phyloP scores from a whole-genome alignment of 345 rosid species.

The Salix suchowensis region DNA sequence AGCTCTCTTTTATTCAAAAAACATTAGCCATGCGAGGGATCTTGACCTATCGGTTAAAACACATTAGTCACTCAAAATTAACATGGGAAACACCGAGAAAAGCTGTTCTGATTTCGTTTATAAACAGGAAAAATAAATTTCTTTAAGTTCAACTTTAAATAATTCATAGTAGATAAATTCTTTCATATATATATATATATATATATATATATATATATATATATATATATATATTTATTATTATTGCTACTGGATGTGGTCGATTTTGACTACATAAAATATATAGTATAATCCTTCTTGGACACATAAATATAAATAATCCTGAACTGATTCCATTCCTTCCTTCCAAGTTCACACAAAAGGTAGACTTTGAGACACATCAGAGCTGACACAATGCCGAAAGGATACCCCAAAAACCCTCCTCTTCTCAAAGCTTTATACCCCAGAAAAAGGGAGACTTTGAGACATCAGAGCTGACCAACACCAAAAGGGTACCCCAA shows the following conservation, averaged over 20 bases:
- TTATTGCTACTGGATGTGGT: neutral
- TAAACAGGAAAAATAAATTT: neutral
- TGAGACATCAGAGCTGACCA: neutral
- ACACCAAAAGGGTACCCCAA: neutral
- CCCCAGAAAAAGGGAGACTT: neutral
- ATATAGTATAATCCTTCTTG: neutral
- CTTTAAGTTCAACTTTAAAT: neutral
- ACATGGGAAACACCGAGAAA: no score
- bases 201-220: no score
- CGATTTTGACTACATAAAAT: neutral
- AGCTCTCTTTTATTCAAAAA: no score
- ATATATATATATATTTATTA: no score
- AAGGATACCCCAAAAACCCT: constrained; percentile 1
- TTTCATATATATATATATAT: no score
- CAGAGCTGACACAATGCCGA: neutral
- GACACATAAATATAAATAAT: neutral
- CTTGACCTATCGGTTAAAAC: neutral
- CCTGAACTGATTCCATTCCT: neutral
- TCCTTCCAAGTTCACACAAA: constrained; percentile 8
- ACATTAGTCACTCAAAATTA: no score
- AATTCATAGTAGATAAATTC: neutral
- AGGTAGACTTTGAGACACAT: neutral
- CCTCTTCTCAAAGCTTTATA: neutral
- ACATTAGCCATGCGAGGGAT: neutral
- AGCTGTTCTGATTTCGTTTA: no score